Base-by-base conservation (phyloP, 225 moss, liverwort and hornwort species). In the Polytrichum commune region DNA sequence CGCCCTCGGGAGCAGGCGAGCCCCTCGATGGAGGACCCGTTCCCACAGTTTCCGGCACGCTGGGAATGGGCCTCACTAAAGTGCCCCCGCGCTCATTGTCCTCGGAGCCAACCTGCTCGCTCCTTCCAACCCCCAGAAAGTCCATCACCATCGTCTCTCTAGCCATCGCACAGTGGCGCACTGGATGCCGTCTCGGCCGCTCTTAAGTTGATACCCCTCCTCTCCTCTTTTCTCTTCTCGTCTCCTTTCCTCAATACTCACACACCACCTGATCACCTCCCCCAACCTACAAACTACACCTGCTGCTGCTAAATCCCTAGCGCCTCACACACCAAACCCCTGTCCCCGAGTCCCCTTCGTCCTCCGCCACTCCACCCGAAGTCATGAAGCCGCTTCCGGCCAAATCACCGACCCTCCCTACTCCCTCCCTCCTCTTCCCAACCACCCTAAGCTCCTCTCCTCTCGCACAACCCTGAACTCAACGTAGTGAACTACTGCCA, bases 21-120 rank as follows among this genome's bases (percentile, higher is more conserved):
- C 65, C 67, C 78, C 78, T 55, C 5, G 64, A 68, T 8, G 71
- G 69, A 1, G 71, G 29, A 1, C 76, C 76, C 33, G 62, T 46
- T 35, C 8, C 70, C 70, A 29, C 29, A 71, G 1, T 69, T 5
- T 76, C 69, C 18, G 69, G 76, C 8, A 76, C 25, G 55, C 69
- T 82, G 3, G 82, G 69, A 69, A 77, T 72, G 29, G 85, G 85
- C 53, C 71, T 85, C 79, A 82, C 82, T 20, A 79, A 33, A 62
- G 33, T 56, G 16, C 68, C 68, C 18, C 68, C 71, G 19, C 77
- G 80, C 62, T 78, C 80, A 20, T 68, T 74, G 5, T 73, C 69
- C 25, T 26, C 3, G 28, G 46, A 9, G 22, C 29, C 33, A 19
- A 1, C 13, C 20, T 6, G 66, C 33, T 53, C 71, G 53, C 27